Base-by-base conservation (phyloP, 768 basidiomycete genomes). In the Auricularia cornea region DNA sequence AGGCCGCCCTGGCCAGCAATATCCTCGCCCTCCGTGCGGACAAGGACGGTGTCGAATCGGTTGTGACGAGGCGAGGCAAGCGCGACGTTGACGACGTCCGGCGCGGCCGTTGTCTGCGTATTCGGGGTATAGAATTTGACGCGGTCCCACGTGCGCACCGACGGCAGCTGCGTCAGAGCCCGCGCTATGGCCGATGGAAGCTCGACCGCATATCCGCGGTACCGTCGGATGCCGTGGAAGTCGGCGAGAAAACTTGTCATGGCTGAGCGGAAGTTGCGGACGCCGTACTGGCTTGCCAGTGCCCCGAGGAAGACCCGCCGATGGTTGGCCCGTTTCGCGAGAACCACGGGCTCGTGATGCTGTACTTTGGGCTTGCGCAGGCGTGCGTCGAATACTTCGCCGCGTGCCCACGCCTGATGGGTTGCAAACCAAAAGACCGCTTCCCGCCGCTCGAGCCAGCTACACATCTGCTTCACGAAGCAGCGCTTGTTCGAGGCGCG, bases 391-490 rank as follows among this genome's bases (percentile, higher is more conserved):
- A 57, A 48, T 2, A 1, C 3, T 26, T 32, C 29, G 54, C 30
- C 54, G 12, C 26, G 2, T 26, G 23, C 29, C 28, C 54, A 31
- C 1, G 54, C 54, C 2, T 28, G 54, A 60, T 68, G 72, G 3
- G 67, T 67, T 4, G 66, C 63, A 63, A 69, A 70, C 2, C 52
- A 67, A 23, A 66, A 40, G 18, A 77, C 62, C 62, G 75, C 74
- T 65, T 78, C 76, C 51, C 66, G 63, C 0, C 71, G 68, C 40
- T 76, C 71, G 2, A 80, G 68, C 76, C 76, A 78, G 2, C 59
- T 16, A 3, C 74, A 75, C 79, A 80, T 80, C 64, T 79, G 78
- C 5, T 62, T 23, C 69, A 70, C 75, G 59, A 77, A 70, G 23
- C 79, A 73, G 28, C 72, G 72, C 16, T 65, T 65, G 65, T 78